Percentiles rank a stretch among this genome's conserved stretches.
Conservation (phyloP, 1,284 basidiomycete genomes). For the Abortiporus biennis region DNA sequence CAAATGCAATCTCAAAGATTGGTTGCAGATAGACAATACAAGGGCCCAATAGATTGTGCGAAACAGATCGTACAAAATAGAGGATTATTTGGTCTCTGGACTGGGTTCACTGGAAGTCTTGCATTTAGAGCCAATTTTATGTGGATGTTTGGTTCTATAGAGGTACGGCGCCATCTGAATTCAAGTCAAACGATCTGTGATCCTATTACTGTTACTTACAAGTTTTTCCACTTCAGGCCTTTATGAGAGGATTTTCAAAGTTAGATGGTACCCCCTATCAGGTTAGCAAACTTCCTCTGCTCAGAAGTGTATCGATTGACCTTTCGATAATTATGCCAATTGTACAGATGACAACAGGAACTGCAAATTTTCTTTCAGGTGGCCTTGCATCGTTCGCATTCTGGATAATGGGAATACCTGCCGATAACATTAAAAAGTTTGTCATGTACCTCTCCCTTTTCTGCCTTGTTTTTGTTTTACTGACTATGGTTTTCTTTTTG, state of each 20-base stretch:
- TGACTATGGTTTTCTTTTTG: too few relatives aligned
- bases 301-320: neutral
- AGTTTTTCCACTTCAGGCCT: conserved; percentile 27
- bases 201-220: neutral
- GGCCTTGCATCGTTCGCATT: conserved; percentile 57
- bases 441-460: conserved; percentile 8
- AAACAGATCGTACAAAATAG: conserved; percentile 49
- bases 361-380: conserved; percentile 67
- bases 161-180: conserved; percentile 30
- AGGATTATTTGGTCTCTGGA: conserved; percentile 56
- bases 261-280: conserved; percentile 49
- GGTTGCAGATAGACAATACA: conserved; percentile 51
- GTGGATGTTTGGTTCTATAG: conserved; percentile 63
- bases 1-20: conserved; percentile 66
- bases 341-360: conserved; percentile 50
- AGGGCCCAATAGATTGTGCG: conserved; percentile 57
- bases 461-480: conserved; percentile 3
- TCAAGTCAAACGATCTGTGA: neutral
- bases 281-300: conserved; percentile 34
- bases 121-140: conserved; percentile 61
- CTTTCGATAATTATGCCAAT: neutral
- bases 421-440: conserved; percentile 77
- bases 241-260: conserved; percentile 52
- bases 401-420: conserved; percentile 69
- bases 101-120: conserved; percentile 58